Evolutionary conservation across 1,284 basidiomycete species (phyloP).

Genomic region (Cryptococcus deneoformans): DNA sequence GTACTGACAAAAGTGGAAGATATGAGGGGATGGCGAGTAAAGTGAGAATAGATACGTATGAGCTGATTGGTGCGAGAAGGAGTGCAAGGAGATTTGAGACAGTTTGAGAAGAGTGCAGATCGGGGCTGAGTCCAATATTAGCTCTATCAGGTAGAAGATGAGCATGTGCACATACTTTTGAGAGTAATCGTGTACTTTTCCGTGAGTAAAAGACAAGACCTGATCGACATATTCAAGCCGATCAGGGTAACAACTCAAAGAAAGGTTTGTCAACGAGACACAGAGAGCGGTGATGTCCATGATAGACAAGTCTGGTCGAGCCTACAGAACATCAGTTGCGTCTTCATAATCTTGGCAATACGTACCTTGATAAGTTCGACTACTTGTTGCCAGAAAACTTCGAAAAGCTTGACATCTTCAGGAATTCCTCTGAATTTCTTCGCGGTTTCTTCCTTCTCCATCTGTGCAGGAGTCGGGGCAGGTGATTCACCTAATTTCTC

Average conservation of each 20-base stretch:
- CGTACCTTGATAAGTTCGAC: slow-evolving; percentile 88
- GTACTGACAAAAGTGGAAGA: slow-evolving; percentile 70
- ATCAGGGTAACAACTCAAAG: slow-evolving; percentile 92
- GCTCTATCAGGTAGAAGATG: not conserved
- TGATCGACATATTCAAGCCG: slow-evolving; percentile 93
- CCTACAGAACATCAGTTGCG: slow-evolving; percentile 55
- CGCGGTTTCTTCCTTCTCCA: slow-evolving; percentile 19
- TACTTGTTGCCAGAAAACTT: slow-evolving; percentile 98
- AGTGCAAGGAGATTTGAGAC: slow-evolving; percentile 83
- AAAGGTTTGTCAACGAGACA: slow-evolving; percentile 88
- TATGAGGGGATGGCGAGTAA: slow-evolving; percentile 89
- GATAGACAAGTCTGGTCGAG: slow-evolving; percentile 88
- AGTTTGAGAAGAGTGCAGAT: slow-evolving; percentile 81
- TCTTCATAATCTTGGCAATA: not conserved
- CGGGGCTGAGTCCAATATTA: slow-evolving; percentile 57
- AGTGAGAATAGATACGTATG: slow-evolving; percentile 89
- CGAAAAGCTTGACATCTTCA: slow-evolving; percentile 86
- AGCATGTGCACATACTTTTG: slow-evolving; percentile 59
- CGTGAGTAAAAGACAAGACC: slow-evolving; percentile 77
- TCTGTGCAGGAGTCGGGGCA: not conserved
- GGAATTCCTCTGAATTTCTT: slow-evolving; percentile 80
- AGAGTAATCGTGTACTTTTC: slow-evolving; percentile 77
- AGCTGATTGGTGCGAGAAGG: slow-evolving; percentile 86
- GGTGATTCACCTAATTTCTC: slow-evolving; percentile 14
- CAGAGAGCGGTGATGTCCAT: slow-evolving; percentile 92